Conservation (phyloP, 225 moss, liverwort and hornwort species). For the Sphagnum contortum region DNA sequence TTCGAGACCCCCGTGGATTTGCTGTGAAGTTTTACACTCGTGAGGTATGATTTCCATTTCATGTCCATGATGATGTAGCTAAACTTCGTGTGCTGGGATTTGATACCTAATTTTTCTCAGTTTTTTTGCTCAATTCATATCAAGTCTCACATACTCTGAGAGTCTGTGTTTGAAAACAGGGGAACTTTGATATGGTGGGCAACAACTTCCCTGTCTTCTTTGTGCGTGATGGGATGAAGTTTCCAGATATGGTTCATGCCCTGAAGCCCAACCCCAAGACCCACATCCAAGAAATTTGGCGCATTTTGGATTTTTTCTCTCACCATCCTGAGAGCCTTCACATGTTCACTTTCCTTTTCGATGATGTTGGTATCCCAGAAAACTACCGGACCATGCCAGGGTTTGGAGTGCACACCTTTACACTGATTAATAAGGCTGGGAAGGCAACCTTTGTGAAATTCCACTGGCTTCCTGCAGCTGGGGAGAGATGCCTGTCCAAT, state of each 20-base stretch:
- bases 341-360: slow-evolving; percentile 54
- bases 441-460: slow-evolving; percentile 47
- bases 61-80: no score
- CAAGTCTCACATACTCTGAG: no score
- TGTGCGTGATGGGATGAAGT: no score
- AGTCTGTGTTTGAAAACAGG: no score
- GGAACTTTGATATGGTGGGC: no score
- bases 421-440: slow-evolving; percentile 39
- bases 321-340: slow-evolving; percentile 43
- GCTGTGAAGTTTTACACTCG: no score
- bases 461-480: slow-evolving; percentile 37
- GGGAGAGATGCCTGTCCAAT: slow-evolving; percentile 26
- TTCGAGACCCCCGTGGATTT: no score
- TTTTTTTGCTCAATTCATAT: no score
- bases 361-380: slow-evolving; percentile 45
- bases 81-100: no score
- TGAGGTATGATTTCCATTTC: no score
- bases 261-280: slow-evolving; percentile 52
- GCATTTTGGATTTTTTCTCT: slow-evolving; percentile 50
- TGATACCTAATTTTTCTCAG: no score
- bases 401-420: slow-evolving; percentile 51
- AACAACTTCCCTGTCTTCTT: no score
- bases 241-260: slow-evolving; percentile 26
- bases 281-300: slow-evolving; percentile 43
- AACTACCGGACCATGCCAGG: slow-evolving; percentile 57